Evolutionary conservation across 139 green algal species (phyloP).

Genomic region (Pleodorina starrii): DNA sequence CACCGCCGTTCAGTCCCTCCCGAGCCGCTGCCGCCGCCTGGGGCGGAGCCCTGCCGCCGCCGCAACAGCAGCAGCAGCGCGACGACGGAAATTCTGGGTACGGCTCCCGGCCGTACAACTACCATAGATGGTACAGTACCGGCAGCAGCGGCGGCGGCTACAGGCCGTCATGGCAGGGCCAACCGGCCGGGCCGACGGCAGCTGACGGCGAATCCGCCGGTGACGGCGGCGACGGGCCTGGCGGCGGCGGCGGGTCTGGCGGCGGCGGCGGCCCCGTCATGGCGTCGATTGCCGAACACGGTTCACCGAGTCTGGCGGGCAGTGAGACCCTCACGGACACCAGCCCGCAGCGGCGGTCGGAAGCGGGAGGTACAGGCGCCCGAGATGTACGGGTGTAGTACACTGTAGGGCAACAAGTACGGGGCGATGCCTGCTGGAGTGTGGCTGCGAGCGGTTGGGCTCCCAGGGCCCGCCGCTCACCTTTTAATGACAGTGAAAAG

Average conservation of each 20-base stretch:
- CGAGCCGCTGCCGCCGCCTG: too few species aligned
- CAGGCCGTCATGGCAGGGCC: too few species aligned
- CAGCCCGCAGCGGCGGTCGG: neutral
- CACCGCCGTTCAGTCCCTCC: neutral
- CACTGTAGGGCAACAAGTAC: too few species aligned
- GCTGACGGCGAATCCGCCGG: too few species aligned
- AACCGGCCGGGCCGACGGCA: too few species aligned
- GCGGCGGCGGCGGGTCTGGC: neutral
- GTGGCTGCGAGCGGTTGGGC: too few species aligned
- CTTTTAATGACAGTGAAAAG: too few species aligned
- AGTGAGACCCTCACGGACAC: neutral
- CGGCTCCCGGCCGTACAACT: neutral
- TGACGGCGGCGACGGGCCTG: neutral
- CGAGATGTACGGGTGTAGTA: neutral
- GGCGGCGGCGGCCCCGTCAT: conserved; percentile 19
- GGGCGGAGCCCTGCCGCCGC: neutral
- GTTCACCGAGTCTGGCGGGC: conserved; percentile 1
- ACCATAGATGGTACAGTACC: neutral
- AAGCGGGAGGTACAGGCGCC: neutral
- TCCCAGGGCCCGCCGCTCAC: too few species aligned
- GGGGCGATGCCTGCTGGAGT: too few species aligned
- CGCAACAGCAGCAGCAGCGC: neutral
- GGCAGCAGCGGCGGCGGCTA: neutral
- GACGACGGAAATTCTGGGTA: neutral
- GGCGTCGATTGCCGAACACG: conserved; percentile 30